Evolutionary conservation across 1,139 yeast species (phyloP), one percentile per base, ranked within the genome.

Genomic region (Hyphopichia buzzinii): DNA sequence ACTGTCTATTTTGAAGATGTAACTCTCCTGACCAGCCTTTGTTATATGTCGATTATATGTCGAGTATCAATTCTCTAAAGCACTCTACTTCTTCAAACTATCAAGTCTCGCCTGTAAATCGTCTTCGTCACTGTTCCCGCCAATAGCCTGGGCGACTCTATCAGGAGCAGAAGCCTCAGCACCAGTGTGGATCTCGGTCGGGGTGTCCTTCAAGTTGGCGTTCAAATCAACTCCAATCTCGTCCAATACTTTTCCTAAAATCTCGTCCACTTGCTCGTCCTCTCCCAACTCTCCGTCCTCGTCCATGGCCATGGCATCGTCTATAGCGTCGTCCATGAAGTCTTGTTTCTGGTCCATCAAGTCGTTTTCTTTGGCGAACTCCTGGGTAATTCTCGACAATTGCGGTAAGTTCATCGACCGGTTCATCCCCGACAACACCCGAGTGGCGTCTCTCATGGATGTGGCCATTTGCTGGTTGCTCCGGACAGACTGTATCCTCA

Each of bases 311-410:
- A 90, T 87, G 19, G 92, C 84, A 57, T 90, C 97, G 56, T 92
- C 98, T 49, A 94, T 84, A 11, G 96, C 95, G 55, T 92, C 98
- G 57, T 92, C 98, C 87, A 92, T 94, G 77, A 92, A 88, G 55
- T 94, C 99, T 59, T 92, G 97, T 52, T 96, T 84, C 64, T 92
- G 98, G 59, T 92, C 97, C 97, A 92, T 92, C 55, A 94, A 68
- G 56, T 92, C 98, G 60, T 86, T 88, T 57, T 92, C 96, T 53
- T 79, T 81, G 50, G 94, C 96, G 62, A 92, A 92, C 53, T 94
- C 97, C 82, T 88, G 92, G 2, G 97, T 90, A 27, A 94, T 92
- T 45, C 84, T 75, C 39, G 88, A 84, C 44, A 92, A 67, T 47
- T 88, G 95, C 1, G 96, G 97, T 46, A 92, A 64, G 54, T 92